Percentiles rank a stretch among this genome's conserved stretches.
Evolutionary conservation across 768 basidiomycete genomes (phyloP).

Genomic region (Tricholomella constricta): DNA sequence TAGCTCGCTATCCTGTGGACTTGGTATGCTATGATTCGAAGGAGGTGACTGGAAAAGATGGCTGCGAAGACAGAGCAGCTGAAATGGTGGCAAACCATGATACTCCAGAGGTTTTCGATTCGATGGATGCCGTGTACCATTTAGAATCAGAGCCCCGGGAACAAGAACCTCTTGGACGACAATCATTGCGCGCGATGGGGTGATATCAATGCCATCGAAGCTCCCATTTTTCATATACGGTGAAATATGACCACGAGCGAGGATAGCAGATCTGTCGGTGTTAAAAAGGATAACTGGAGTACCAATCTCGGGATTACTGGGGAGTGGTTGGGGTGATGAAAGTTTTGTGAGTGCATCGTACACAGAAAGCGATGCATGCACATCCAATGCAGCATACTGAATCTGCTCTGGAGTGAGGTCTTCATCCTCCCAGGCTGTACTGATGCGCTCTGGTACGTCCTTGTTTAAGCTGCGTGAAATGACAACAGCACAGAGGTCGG

Average conservation of each 20-base stretch:
- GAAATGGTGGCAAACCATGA: background rate
- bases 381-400: constrained; percentile 24
- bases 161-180: background rate
- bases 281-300: background rate
- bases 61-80: background rate
- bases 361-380: constrained; percentile 16
- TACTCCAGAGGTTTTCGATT: background rate
- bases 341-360: constrained; percentile 13
- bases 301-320: background rate
- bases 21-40: too few relatives aligned
- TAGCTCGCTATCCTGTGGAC: too few relatives aligned
- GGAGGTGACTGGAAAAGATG: too few relatives aligned
- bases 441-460: constrained; percentile 19
- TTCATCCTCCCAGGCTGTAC: constrained; percentile 20
- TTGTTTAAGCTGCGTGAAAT: constrained; percentile 23
- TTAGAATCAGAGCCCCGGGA: background rate
- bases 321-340: background rate
- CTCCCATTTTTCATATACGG: background rate
- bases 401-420: constrained; percentile 16
- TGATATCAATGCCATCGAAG: background rate
- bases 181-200: background rate
- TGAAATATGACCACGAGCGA: background rate
- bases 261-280: background rate
- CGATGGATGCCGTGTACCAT: too few relatives aligned
- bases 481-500: constrained; percentile 30